Percentiles rank a stretch among this genome's conserved stretches.
Evolutionary conservation across 2,329 filamentous ascomycete genomes (phyloP).

Genomic region (Capronia epimyces): DNA sequence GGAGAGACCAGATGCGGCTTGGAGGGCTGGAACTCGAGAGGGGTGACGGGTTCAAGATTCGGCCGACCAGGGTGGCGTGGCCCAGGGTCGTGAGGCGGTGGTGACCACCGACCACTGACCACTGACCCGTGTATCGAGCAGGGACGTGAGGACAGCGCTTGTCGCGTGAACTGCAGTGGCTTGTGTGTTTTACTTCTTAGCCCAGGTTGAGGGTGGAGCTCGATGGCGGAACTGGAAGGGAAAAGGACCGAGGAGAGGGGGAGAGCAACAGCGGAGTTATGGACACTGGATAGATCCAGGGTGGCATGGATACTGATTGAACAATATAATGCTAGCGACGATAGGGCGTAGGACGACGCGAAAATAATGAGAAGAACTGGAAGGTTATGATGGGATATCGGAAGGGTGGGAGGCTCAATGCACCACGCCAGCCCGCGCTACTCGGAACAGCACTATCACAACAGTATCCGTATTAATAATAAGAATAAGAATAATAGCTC

Average conservation of each 20-base stretch:
- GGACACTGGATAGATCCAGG: background rate
- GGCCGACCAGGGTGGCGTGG: background rate
- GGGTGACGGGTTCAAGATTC: background rate
- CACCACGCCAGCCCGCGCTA: background rate
- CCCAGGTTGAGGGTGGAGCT: conserved; percentile 3
- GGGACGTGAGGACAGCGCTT: conserved; percentile 14
- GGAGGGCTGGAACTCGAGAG: background rate
- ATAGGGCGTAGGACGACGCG: background rate
- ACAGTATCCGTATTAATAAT: too few species aligned
- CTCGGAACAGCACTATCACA: background rate
- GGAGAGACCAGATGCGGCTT: background rate
- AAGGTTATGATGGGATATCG: background rate
- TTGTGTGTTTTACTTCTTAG: background rate
- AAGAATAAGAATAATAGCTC: background rate
- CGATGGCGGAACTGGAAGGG: conserved; percentile 1
- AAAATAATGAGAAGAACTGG: background rate
- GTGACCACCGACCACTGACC: too few species aligned
- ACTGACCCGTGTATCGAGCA: too few species aligned
- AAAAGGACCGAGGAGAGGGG: background rate
- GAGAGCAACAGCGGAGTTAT: background rate
- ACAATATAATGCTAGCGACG: background rate
- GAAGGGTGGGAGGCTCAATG: too few species aligned
- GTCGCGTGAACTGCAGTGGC: conserved; percentile 5
- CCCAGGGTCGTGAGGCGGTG: background rate
- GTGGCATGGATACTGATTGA: background rate